Evolutionary conservation across 169 alveolate species (phyloP).

Genomic region (Plasmodium gonderi): DNA sequence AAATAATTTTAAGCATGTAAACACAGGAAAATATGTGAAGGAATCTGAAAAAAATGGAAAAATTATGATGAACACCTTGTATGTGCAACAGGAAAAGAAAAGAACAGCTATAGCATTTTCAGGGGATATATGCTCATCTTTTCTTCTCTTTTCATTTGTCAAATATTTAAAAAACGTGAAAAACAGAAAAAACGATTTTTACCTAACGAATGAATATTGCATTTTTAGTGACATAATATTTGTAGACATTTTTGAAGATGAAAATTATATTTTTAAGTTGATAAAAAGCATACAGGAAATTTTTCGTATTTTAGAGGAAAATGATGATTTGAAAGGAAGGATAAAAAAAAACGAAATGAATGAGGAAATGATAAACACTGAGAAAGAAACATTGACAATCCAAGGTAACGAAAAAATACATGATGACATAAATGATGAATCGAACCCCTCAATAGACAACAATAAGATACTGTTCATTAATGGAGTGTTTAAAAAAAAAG

Average conservation of each 20-base stretch:
- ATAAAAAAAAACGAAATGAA: background rate
- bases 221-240: conserved; percentile 63
- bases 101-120: conserved; percentile 65
- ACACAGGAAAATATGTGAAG: background rate
- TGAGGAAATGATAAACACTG: background rate
- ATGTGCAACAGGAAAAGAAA: background rate
- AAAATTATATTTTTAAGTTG: conserved; percentile 33
- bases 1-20: background rate
- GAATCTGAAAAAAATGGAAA: background rate
- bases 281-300: conserved; percentile 9
- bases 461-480: background rate
- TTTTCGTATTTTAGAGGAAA: conserved; percentile 3
- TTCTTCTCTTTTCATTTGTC: conserved; percentile 43
- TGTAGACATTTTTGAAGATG: conserved; percentile 41
- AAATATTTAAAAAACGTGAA: conserved; percentile 58
- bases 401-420: background rate
- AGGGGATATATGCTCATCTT: conserved; percentile 64
- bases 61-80: background rate
- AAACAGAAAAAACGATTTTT: conserved; percentile 24
- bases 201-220: conserved; percentile 40
- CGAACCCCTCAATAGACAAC: background rate
- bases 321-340: background rate
- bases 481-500: conserved; percentile 53
- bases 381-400: background rate
- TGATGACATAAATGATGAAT: background rate